Percentiles rank a stretch among this genome's conserved stretches.
phyloP scores from a whole-genome alignment of 371 early-diverging fungal genomes.

The Dinochytrium kinnereticum region DNA sequence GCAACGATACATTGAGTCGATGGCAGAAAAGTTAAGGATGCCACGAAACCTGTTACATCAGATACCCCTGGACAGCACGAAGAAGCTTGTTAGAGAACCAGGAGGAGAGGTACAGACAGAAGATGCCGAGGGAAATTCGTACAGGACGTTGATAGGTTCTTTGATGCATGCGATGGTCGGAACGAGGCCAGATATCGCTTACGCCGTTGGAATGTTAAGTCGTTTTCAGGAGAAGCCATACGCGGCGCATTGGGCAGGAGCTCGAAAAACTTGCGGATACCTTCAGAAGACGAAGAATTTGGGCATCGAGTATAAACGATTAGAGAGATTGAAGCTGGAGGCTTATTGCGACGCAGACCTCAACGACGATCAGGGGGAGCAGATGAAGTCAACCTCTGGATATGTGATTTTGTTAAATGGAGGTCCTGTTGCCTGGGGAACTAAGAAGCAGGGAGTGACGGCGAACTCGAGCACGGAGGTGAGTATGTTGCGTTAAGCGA shows the following conservation, averaged over 20 bases:
- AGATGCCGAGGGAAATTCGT: background rate
- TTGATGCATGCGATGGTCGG: background rate
- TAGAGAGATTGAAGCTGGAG: no score
- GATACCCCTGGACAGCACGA: background rate
- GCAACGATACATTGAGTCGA: background rate
- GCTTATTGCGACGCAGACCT: no score
- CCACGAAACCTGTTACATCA: background rate
- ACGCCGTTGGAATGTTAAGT: background rate
- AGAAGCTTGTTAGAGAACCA: background rate
- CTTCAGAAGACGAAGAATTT: background rate
- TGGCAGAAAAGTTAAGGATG: background rate
- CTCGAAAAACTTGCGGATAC: background rate
- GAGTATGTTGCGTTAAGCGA: no score
- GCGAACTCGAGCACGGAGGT: no score
- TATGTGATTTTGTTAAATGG: no score
- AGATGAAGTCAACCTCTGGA: no score
- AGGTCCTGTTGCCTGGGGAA: no score
- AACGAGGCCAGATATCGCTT: background rate
- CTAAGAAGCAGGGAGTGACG: no score
- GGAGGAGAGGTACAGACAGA: background rate
- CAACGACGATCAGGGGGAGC: no score
- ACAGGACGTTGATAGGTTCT: background rate
- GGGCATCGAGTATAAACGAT: background rate
- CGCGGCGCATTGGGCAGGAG: background rate
- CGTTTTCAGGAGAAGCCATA: background rate